Base-by-base conservation (phyloP, 1,284 basidiomycete species). In the Cystobasidium slooffiae region DNA sequence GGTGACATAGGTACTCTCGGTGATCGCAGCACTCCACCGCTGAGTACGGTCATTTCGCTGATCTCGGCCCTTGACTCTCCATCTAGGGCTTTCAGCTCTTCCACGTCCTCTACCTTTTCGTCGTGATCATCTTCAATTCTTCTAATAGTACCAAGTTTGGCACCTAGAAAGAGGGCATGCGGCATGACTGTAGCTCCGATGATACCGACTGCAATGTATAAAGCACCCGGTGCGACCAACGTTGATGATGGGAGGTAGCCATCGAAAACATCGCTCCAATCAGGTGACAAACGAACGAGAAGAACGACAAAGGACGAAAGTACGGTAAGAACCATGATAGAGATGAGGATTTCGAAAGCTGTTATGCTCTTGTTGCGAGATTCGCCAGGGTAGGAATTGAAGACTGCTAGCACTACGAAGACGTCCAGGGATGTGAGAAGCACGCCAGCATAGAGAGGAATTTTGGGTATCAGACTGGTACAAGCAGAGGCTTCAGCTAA, bases 151-250 rank as follows among this genome's bases (percentile, higher is more conserved):
- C 92, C 90, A 20, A 96, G 86, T 47, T 90, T 88, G 2, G 91
- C 93, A 10, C 94, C 94, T 7, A 97, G 85, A 84, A 93, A 95
- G 24, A 97, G 86, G 56, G 91, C 90, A 81, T 97, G 95, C 85
- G 77, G 80, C 79, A 89, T 94, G 55, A 92, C 88, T 0, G 91
- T 93, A 1, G 91, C 91, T 22, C 92, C 91, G 12, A 92, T 81
- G 74, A 93, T 90, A 31, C 64, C 51, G 31, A 87, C 84, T 14
- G 92, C 90, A 8, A 90, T 89, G 81, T 97, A 98, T 1, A 97
- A 84, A 8, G 89, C 85, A 18, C 87, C 87, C 0, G 84, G 84
- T 55, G 85, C 80, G 75, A 92, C 86, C 37, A 92, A 83, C 20
- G 79, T 88, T 0, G 90, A 90, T 0, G 80, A 81, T 0, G 95